Base-by-base conservation (phyloP, 192 early-diverging fungal species). In the Dimargaris xerosporica region DNA sequence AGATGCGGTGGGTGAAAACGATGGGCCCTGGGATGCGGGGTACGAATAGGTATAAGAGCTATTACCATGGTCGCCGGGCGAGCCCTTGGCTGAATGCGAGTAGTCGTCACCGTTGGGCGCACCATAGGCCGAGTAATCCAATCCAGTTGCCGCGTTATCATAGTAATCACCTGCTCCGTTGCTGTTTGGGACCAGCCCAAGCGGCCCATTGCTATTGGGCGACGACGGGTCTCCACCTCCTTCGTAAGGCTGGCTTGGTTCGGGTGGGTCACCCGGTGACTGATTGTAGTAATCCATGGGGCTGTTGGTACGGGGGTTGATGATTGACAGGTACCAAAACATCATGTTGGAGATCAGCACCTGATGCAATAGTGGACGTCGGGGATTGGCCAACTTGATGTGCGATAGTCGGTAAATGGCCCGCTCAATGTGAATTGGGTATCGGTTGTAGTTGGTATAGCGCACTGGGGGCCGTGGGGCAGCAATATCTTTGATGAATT, bases 311-410 rank as follows among this genome's bases (percentile, higher is more conserved):
- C 63, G 75, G 19, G 79, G 80, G 61, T 84, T 82, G 52, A 86
- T 81, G 5, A 86, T 76, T 34, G 82, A 82, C 48, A 88, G 68
- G 67, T 88, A 88, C 86, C 86, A 88, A 66, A 88, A 86, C 82
- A 88, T 83, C 78, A 86, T 81, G 56, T 88, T 88, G 26, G 86
- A 86, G 47, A 88, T 77, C 63, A 86, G 63, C 17, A 88, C 86
- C 67, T 88, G 86, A 41, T 88, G 80, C 23, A 82, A 69, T 21
- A 88, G 67, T 23, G 86, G 86, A 3, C 86, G 79, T 26, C 86
- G 73, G 31, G 86, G 82, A 58, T 86, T 88, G 23, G 86, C 85
- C 51, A 89, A 68, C 66, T 89, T 89, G 10, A 84, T 81, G 28
- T 85, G 84, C 1, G 82, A 82, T 23, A 86, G 65, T 25, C 84